phyloP scores from a whole-genome alignment of 768 basidiomycete genomes.

The Phylloporus scabripes region DNA sequence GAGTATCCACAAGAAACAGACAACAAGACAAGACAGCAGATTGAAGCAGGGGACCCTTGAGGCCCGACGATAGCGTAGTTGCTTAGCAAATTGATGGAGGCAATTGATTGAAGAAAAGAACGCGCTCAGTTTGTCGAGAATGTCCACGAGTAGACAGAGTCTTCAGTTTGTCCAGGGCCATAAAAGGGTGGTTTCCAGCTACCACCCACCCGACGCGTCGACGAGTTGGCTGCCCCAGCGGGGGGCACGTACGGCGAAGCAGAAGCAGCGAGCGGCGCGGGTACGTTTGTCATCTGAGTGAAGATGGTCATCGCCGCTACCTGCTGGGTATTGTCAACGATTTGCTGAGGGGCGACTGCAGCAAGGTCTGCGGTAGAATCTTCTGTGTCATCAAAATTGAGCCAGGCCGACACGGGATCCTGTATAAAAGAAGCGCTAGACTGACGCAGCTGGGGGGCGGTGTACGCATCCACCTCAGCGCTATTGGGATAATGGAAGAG shows the following conservation, averaged over 20 bases:
- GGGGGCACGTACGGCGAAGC: slow-evolving; percentile 45
- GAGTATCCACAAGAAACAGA: slow-evolving; percentile 25
- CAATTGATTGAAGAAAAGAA: neutral
- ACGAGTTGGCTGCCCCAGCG: slow-evolving; percentile 45
- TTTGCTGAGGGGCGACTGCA: slow-evolving; percentile 21
- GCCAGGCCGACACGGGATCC: slow-evolving; percentile 32
- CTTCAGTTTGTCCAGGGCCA: slow-evolving; percentile 25
- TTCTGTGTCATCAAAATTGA: slow-evolving; percentile 33
- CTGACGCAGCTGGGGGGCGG: slow-evolving; percentile 11
- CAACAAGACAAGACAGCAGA: slow-evolving; percentile 10
- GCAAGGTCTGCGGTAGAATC: slow-evolving; percentile 8
- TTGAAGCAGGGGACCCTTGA: slow-evolving; percentile 2
- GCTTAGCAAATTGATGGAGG: slow-evolving; percentile 11
- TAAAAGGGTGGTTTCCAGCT: slow-evolving; percentile 38
- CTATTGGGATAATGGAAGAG: slow-evolving; percentile 18
- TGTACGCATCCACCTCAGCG: slow-evolving; percentile 12
- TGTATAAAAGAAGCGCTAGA: slow-evolving; percentile 22
- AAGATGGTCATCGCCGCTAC: slow-evolving; percentile 21
- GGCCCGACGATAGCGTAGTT: slow-evolving; percentile 1
- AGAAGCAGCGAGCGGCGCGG: neutral
- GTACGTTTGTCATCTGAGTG: slow-evolving; percentile 24
- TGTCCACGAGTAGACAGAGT: slow-evolving; percentile 27
- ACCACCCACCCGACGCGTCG: slow-evolving; percentile 49
- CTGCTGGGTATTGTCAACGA: slow-evolving; percentile 14
- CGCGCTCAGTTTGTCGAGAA: slow-evolving; percentile 11